Base-by-base conservation (phyloP, 352 stramenopile genomes). In the Phytopythium chamaehyphon region DNA sequence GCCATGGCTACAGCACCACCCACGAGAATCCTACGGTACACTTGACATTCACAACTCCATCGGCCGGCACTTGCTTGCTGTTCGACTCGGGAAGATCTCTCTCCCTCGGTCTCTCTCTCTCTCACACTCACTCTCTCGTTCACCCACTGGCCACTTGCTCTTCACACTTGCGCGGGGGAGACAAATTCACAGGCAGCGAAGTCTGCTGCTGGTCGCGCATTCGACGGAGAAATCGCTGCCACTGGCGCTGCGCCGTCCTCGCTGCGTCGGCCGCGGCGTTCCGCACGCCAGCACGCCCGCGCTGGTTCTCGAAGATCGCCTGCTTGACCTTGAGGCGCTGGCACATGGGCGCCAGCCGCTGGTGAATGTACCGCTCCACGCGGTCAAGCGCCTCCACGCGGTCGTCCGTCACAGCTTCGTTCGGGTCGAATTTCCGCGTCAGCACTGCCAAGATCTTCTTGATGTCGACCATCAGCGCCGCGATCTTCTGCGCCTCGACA, bases 141-240 rank as follows among this genome's bases (percentile, higher is more conserved):
- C 28, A 33, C 28, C 28, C 28, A 33, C 28, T 33, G 28, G 28
- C 9, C 28, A 33, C 28, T 9, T 33, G 5, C 28, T 33, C 28
- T 33, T 42, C 46, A 52, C 31, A 23, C 14, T 8, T n/a, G 14
- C 11, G 31, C 9, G 31, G 31, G 8, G 28, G 46, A 31, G 46
- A 42, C 18, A 42, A 10, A 16, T 42, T 52, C 19, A 52, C 33
- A 11, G 46, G 46, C 46, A 42, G 12, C 28, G 31, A 52, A 21
- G 22, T 19, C 28, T 43, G 46, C 46, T 52, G 28, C 46, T 52
- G 46, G 31, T 52, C 46, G 46, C 46, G 46, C 46, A 52, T 52
- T 14, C 46, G 33, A 0, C 33, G 18, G 2, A 52, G 46, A 35
- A 43, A 52, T 18, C 46, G 46, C 33, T 52, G 46, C 46, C 46